These are phyloP conservation scores for Trichoderma sp. DNA, from an alignment of 2,329 filamentous ascomycete species.

Conservation along the genomic window DNA sequence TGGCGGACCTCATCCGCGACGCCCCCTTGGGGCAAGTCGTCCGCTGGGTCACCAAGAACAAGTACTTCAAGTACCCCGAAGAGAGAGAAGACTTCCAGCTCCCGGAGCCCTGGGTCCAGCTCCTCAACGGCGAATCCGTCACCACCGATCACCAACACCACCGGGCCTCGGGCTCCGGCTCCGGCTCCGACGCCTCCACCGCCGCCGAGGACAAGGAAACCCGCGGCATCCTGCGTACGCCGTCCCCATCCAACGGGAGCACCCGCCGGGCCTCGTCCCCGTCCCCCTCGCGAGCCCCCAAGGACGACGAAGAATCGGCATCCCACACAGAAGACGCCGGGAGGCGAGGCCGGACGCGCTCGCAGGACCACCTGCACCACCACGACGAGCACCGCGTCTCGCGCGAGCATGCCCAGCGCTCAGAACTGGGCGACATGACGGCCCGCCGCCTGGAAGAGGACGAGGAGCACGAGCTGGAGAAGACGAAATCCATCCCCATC, in stretches of 20 bases:
- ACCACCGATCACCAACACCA: slow-evolving; percentile 18
- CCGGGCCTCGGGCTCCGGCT: slow-evolving; percentile 31
- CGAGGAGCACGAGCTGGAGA: slow-evolving; percentile 43
- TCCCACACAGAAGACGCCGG: background rate
- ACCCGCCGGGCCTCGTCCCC: slow-evolving; percentile 22
- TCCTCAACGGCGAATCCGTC: slow-evolving; percentile 38
- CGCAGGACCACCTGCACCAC: background rate
- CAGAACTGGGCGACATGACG: slow-evolving; percentile 7
- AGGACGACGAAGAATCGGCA: slow-evolving; percentile 25
- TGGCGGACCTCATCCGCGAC: slow-evolving; percentile 52
- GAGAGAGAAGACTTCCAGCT: slow-evolving; percentile 58
- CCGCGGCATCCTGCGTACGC: slow-evolving; percentile 15
- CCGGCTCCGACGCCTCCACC: slow-evolving; percentile 33
- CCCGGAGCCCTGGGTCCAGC: slow-evolving; percentile 46
- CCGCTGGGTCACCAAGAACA: slow-evolving; percentile 56
- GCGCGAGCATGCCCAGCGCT: slow-evolving; percentile 29
- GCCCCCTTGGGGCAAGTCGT: slow-evolving; percentile 62
- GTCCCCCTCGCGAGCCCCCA: background rate
- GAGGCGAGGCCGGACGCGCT: background rate
- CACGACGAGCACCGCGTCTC: background rate
- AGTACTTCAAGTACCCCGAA: slow-evolving; percentile 60
- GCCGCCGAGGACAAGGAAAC: slow-evolving; percentile 31
- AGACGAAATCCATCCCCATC: slow-evolving; percentile 52
- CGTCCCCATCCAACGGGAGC: slow-evolving; percentile 9
- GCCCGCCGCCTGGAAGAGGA: slow-evolving; percentile 33